Evolutionary conservation across 169 alveolate species (phyloP), one percentile per base, ranked within the genome.

Genomic region (Babesia ovis): DNA sequence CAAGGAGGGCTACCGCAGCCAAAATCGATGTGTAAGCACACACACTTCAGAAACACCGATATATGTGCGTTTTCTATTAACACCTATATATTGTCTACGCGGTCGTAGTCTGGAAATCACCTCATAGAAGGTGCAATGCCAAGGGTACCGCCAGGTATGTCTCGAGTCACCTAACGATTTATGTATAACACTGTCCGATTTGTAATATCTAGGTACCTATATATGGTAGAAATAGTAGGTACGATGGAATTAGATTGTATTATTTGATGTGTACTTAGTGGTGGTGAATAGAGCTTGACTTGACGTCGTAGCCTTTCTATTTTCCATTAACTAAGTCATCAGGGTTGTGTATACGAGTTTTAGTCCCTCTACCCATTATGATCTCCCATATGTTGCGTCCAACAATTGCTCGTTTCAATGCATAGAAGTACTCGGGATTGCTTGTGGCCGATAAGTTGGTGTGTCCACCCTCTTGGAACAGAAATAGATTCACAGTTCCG

Each of bases 381-480:
- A 77, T 14, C n/a, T 61, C 68, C 83, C 83, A 72, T 12, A 35
- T 23, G 29, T 45, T 56, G 22, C 72, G 43, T 1, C 71, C 61
- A 14, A 61, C 64, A 16, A 68, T 51, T 3, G 48, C 48, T 27
- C 70, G 42, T 25, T 77, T 64, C 11, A 77, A 20, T 31, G 86
- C 42, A 45, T 67, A 31, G 37, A 43, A 41, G 66, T 77, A 77
- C 22, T 77, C 86, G 25, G 41, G 45, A 1, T 51, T 22, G 55
- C 37, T 35, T 3, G 75, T 62, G 34, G 41, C 64, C 35, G 71
- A 48, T 14, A 77, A 43, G 48, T 77, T 71, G 32, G 76, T 53
- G 45, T 77, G 86, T 20, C 86, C 86, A 2, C 79, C 75, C 8
- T 77, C 60, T 14, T 12, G 58, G 67, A 77, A 77, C 55, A 77